phyloP scores from a whole-genome alignment of 345 rosid genomes.

The Murraya paniculata region DNA sequence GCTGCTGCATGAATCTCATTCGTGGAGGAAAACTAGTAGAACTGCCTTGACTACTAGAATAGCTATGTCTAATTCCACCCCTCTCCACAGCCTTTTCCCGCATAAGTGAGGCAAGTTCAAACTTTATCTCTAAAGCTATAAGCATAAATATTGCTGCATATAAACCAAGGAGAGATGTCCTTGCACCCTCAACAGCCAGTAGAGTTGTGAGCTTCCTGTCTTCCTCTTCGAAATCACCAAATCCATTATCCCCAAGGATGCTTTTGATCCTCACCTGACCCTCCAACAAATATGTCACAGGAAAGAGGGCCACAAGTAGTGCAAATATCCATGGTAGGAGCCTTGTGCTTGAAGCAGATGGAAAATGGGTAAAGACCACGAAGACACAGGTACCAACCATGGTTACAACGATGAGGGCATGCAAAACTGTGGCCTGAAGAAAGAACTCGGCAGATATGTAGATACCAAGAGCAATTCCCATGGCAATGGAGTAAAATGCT shows the following conservation, averaged over 20 bases:
- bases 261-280: slow-evolving; percentile 89
- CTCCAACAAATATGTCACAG: slow-evolving; percentile 89
- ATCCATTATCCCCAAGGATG: slow-evolving; percentile 47
- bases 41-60: slow-evolving; percentile 51
- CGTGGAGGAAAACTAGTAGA: slow-evolving; percentile 57
- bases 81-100: slow-evolving; percentile 81
- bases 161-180: slow-evolving; percentile 96
- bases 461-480: slow-evolving; percentile 91
- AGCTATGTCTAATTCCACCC: slow-evolving; percentile 57
- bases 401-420: slow-evolving; percentile 70
- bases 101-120: slow-evolving; percentile 88
- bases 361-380: slow-evolving; percentile 96
- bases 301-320: slow-evolving; percentile 90
- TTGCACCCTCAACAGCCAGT: slow-evolving; percentile 96
- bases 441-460: slow-evolving; percentile 97
- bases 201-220: slow-evolving; percentile 74
- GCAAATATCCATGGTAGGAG: slow-evolving; percentile 98
- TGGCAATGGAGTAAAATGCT: slow-evolving; percentile 68
- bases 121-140: slow-evolving; percentile 88
- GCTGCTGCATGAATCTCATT: slow-evolving; percentile 96
- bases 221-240: slow-evolving; percentile 65
- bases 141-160: slow-evolving; percentile 98
- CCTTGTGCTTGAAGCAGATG: slow-evolving; percentile 97
- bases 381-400: slow-evolving; percentile 87
- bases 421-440: slow-evolving; percentile 91